Evolutionary conservation across 106 monocot genomes (phyloP), one percentile per base, ranked within the genome.

Genomic region (Apostasia ramifera): DNA sequence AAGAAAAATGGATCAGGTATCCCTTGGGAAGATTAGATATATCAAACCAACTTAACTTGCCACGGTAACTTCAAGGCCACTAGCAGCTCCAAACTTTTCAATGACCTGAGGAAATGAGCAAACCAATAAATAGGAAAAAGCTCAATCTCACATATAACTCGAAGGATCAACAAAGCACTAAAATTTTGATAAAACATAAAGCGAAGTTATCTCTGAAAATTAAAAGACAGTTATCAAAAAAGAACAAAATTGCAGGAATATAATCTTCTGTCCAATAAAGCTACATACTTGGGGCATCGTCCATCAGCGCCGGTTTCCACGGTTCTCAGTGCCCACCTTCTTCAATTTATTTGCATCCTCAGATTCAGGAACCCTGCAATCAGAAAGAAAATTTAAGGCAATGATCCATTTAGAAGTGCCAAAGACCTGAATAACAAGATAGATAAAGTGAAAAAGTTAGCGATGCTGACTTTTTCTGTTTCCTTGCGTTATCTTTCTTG

Each of bases 401-500:
- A 11, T 65, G 5, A 40, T 15, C 47, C 13, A 71, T 59, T 39
- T 9, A 57, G 6, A 39, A 45, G 11, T 13, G 48, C 48, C 6
- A 38, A n/a, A 73, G 10, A 61, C 38, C 13, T 13, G 39, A 11
- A 47, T 73, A 69, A 49, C 3, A 40, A 39, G 38, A 49, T n/a
- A 66, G 1, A 59, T 46, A 15, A 50, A 38, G n/a, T 8, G 61
- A 39, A 63, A 67, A 53, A 63, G 7, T 5, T 57, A 40, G 59
- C 73, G 49, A 71, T 15, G 61, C 73, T 69, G 47, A 86, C 78
- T 73, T 10, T 58, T 84, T 97, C 44, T 74, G 70, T 69, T 83
- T 90, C 79, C 87, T 90, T 61, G 75, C 75, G 81, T 70, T 77
- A 2, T 87, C 80, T 60, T 81, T 72, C 71, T 98, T 92, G 51